Percentiles rank a stretch among this genome's conserved stretches.
phyloP scores from a whole-genome alignment of 805 yeast species.

The Ogataea naganishii region DNA sequence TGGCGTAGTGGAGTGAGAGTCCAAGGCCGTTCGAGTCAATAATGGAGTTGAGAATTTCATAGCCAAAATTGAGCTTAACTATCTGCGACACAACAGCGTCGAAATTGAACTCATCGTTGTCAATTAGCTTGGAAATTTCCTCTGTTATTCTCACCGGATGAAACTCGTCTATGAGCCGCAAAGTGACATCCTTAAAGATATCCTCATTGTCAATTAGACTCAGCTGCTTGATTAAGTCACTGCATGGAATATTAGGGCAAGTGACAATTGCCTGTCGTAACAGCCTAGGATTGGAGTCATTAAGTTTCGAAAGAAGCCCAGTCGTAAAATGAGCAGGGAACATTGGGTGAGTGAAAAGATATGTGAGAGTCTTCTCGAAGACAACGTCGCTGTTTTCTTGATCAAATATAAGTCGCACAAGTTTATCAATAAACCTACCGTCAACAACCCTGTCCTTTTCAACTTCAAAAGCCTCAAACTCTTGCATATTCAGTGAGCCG shows the following conservation, averaged over 20 bases:
- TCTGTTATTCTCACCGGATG: constrained; percentile 50
- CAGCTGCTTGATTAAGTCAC: constrained; percentile 57
- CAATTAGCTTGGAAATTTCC: constrained; percentile 30
- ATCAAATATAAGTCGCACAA: constrained; percentile 31
- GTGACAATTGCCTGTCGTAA: constrained; percentile 78
- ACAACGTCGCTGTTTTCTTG: constrained; percentile 22
- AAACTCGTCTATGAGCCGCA: constrained; percentile 59
- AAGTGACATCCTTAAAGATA: constrained; percentile 57
- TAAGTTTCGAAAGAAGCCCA: constrained; percentile 44
- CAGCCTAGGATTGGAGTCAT: constrained; percentile 47
- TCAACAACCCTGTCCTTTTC: constrained; percentile 64
- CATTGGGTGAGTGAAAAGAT: constrained; percentile 79
- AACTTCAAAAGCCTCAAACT: constrained; percentile 43
- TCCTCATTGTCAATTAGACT: constrained; percentile 48
- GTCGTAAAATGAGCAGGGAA: constrained; percentile 57
- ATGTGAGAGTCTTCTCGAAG: constrained; percentile 56
- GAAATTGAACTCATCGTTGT: constrained; percentile 23
- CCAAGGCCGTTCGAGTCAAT: constrained; percentile 65
- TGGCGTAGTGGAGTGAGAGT: constrained; percentile 50
- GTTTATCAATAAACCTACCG: constrained; percentile 38
- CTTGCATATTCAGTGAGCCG: constrained; percentile 15
- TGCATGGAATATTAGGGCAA: constrained; percentile 58
- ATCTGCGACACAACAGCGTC: constrained; percentile 38
- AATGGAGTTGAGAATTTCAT: constrained; percentile 52
- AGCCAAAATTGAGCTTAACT: constrained; percentile 39